Conservation (phyloP, 805 yeast genomes). For the Kluyveromyces siamensis region DNA sequence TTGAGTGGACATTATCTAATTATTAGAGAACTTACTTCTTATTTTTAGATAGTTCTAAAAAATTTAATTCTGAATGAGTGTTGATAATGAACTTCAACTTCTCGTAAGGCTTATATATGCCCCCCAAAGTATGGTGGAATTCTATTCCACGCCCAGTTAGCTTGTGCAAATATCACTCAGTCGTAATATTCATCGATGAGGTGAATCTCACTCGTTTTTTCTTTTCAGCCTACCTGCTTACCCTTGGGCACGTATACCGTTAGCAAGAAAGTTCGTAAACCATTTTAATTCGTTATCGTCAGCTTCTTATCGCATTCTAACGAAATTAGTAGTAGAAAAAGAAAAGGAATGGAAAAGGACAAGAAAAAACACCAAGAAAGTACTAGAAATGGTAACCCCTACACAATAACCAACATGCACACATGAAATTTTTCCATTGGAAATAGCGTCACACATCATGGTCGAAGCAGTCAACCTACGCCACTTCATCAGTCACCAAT, state of each 20-base stretch:
- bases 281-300: not conserved
- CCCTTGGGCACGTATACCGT: not conserved
- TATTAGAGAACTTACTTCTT: not conserved
- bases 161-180: not conserved
- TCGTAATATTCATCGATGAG: not conserved
- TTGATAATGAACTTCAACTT: too few relatives aligned
- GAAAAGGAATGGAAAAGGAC: too few relatives aligned
- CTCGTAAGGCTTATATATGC: not conserved
- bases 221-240: not conserved
- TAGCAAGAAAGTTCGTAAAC: not conserved
- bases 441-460: not conserved
- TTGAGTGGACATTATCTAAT: conserved; percentile 4
- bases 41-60: too few relatives aligned
- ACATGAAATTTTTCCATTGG: not conserved
- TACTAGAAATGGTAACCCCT: too few relatives aligned
- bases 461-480: too few relatives aligned
- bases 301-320: not conserved
- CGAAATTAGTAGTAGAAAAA: not conserved
- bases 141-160: not conserved
- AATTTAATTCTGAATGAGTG: too few relatives aligned
- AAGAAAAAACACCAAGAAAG: too few relatives aligned
- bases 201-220: not conserved
- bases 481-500: not conserved
- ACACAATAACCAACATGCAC: too few relatives aligned
- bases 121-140: not conserved